Evolutionary conservation across 2,329 filamentous ascomycete genomes (phyloP), one percentile per base, ranked within the genome.

Genomic region (Fusarium multiceps): DNA sequence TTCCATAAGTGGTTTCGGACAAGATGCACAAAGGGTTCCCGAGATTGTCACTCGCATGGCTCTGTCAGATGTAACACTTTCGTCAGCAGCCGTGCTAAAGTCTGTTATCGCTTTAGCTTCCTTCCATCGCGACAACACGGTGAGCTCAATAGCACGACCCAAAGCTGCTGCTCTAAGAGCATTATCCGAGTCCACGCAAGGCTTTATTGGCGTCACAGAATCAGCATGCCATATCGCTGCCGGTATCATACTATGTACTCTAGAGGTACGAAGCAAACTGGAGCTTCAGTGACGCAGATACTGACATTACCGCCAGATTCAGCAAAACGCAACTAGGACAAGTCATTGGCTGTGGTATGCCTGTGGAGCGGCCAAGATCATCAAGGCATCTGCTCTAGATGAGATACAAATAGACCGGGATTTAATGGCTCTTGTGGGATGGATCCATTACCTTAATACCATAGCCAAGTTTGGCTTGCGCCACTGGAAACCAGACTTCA

Each of bases 291-390:
- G 1, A 23, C 20, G 0, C 1, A 13, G 4, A 20, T 16, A 47
- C 28, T 62, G 3, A 41, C 4, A 9, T 3, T 12, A 5, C 8
- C 4, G 0, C 6, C 11, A 74, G 72, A 49, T 73, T 4, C 66
- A 73, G 5, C 70, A 72, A 6, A 56, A 41, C 5, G 68, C 72
- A 0, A 58, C 56, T 11, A 65, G 55, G 2, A 61, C 72, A 4
- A 71, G 57, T 9, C 65, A 73, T 11, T 74, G 72, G 72, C n/a
- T 72, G 0, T 72, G 70, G 69, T 28, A 28, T 11, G 48, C 48
- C 2, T 72, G 72, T 14, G 72, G 72, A 3, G 57, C 60, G 0
- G 59, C 68, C 7, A 55, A 65, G 25, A 59, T 74, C 20, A 61
- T 71, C 4, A 68, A 68, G 23, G 46, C 21, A 12, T 53, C 57